These are phyloP conservation scores for Candida berthetii DNA, from an alignment of 805 yeast genomes.

Conservation along the genomic window DNA sequence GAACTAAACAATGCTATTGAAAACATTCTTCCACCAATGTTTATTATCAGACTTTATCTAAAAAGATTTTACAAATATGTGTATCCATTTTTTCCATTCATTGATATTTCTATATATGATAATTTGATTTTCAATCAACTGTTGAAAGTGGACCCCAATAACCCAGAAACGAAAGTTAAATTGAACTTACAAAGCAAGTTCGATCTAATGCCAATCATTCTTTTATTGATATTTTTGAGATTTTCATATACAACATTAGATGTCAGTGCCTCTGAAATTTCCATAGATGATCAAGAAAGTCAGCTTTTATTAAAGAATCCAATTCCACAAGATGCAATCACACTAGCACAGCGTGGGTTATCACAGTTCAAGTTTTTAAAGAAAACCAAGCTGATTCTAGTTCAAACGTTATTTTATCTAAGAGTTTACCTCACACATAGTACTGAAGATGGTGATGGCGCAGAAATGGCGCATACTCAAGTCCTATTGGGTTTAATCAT, in stretches of 20 bases:
- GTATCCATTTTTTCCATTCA: conserved; percentile 42
- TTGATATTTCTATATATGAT: conserved; percentile 32
- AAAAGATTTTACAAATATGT: conserved; percentile 34
- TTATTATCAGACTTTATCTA: conserved; percentile 33
- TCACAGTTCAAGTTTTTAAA: conserved; percentile 34
- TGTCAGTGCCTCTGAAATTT: conserved; percentile 17
- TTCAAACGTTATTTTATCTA: conserved; percentile 37
- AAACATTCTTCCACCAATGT: conserved; percentile 29
- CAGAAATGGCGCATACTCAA: conserved; percentile 34
- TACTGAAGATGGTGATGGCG: conserved; percentile 45
- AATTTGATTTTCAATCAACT: conserved; percentile 22
- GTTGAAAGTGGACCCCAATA: conserved; percentile 25
- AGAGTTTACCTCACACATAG: conserved; percentile 33
- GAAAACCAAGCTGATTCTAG: conserved; percentile 29
- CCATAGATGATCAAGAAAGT: conserved; percentile 12
- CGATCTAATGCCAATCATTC: conserved; percentile 34
- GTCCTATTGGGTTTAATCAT: conserved; percentile 29
- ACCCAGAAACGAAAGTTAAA: conserved; percentile 21
- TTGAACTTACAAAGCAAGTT: conserved; percentile 30
- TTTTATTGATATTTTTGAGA: conserved; percentile 33
- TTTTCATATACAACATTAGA: conserved; percentile 35
- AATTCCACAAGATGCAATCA: conserved; percentile 28
- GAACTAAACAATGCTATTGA: conserved; percentile 27
- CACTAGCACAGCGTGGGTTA: conserved; percentile 31
- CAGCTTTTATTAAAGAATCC: conserved; percentile 27